These are phyloP conservation scores for Clarireedia hainanense DNA, from an alignment of 2,329 filamentous ascomycete genomes.

Conservation along the genomic window DNA sequence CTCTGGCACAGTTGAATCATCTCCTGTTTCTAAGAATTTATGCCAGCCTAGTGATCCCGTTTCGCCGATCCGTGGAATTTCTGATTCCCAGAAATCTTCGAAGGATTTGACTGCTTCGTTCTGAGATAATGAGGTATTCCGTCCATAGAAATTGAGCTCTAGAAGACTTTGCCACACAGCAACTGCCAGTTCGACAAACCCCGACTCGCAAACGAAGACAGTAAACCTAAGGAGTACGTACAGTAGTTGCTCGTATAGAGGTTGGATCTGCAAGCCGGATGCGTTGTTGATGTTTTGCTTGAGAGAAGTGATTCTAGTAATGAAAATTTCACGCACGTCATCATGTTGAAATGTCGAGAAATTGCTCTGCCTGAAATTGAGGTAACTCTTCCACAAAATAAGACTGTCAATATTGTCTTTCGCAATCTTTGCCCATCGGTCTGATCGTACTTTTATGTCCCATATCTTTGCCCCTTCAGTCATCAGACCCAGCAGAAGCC, in stretches of 20 bases:
- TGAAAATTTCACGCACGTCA: slow-evolving; percentile 49
- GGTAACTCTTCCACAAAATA: slow-evolving; percentile 62
- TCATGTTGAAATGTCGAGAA: slow-evolving; percentile 62
- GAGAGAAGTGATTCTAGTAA: slow-evolving; percentile 48
- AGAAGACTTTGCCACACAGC: slow-evolving; percentile 78
- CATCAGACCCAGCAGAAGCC: slow-evolving; percentile 62
- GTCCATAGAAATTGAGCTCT: slow-evolving; percentile 60
- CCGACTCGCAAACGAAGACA: slow-evolving; percentile 64
- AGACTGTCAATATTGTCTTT: slow-evolving; percentile 48
- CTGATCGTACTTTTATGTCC: slow-evolving; percentile 52
- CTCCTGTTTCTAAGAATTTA: slow-evolving; percentile 35
- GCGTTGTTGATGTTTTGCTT: slow-evolving; percentile 15
- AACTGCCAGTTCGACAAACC: slow-evolving; percentile 68
- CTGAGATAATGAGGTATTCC: slow-evolving; percentile 27
- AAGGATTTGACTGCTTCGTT: slow-evolving; percentile 38
- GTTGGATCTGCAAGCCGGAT: slow-evolving; percentile 5
- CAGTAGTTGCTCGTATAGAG: slow-evolving; percentile 38
- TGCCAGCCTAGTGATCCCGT: slow-evolving; percentile 62
- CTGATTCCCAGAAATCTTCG: slow-evolving; percentile 79
- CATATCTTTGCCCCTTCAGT: slow-evolving; percentile 67
- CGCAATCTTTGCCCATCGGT: slow-evolving; percentile 59
- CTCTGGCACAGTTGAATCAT: slow-evolving; percentile 13
- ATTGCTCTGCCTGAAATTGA: slow-evolving; percentile 65
- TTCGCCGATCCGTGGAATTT: slow-evolving; percentile 73
- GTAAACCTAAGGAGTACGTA: slow-evolving; percentile 73